These are phyloP conservation scores for Aspergillus tubingensis DNA, from an alignment of 2,329 filamentous ascomycete genomes.

Conservation along the genomic window DNA sequence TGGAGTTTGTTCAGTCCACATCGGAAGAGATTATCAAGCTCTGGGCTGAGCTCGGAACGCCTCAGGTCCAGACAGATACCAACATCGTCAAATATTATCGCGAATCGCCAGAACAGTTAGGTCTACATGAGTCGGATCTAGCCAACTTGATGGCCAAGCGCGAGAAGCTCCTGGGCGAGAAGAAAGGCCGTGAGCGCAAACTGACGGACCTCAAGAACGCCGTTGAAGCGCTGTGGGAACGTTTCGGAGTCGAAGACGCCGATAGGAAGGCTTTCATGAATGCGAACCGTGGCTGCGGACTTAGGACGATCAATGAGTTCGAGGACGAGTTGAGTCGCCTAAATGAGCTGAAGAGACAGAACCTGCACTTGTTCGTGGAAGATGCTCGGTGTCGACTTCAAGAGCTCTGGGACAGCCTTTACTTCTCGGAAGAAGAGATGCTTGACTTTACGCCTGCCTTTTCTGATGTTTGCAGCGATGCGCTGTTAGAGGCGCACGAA, in stretches of 20 bases:
- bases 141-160: constrained; percentile 69
- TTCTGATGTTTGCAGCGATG: constrained; percentile 95
- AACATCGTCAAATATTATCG: constrained; percentile 86
- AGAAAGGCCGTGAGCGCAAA: constrained; percentile 76
- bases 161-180: constrained; percentile 85
- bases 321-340: constrained; percentile 85
- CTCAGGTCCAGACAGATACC: constrained; percentile 87
- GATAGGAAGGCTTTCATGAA: constrained; percentile 86
- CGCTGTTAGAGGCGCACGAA: constrained; percentile 91
- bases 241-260: constrained; percentile 76
- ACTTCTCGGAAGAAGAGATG: constrained; percentile 98
- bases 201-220: constrained; percentile 73
- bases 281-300: constrained; percentile 83
- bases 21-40: constrained; percentile 87
- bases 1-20: constrained; percentile 71
- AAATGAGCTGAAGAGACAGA: constrained; percentile 91
- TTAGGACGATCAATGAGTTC: constrained; percentile 92
- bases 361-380: constrained; percentile 93
- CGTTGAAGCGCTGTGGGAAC: constrained; percentile 88
- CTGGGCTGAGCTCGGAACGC: constrained; percentile 93
- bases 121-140: constrained; percentile 85
- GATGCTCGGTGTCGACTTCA: constrained; percentile 88
- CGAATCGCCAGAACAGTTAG: constrained; percentile 89
- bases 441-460: constrained; percentile 96
- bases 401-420: constrained; percentile 91